Evolutionary conservation across 768 basidiomycete genomes (phyloP), one percentile per base, ranked within the genome.

Genomic region (Strobilomyces confusus): DNA sequence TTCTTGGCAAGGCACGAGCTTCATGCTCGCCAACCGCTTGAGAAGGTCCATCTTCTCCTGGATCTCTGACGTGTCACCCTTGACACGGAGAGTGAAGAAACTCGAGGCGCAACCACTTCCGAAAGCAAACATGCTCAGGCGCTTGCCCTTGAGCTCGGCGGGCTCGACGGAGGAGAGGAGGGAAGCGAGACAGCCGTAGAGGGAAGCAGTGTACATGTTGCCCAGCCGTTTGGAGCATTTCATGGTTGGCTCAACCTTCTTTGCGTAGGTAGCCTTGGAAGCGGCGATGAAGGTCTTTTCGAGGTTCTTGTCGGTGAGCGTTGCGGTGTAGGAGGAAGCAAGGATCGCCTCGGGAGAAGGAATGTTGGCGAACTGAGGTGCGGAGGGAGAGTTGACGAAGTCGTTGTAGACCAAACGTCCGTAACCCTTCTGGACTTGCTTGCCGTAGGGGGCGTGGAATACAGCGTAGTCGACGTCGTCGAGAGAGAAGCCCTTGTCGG

Each of bases 371-470:
- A 87, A 92, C 49, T 78, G 79, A 36, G 91, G 74, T 34, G 79
- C 76, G 9, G 77, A 73, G 30, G 97, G 91, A 68, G 83, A 79
- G 56, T 83, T 72, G 63, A 94, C 75, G 79, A 95, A 99, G 76
- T 99, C 97, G 71, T 94, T 90, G 77, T 82, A 94, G 65, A 86
- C 76, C 68, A 98, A 76, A 52, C 97, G 90, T 34, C 91, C 95
- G 69, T 95, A 87, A 41, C 92, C 94, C 75, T 98, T 99, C 71
- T 97, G 89, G 49, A 97, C 95, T 69, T 97, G 90, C 77, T 99
- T 99, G 76, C 97, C 95, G 72, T 98, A 99, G 0, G 97, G 97
- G 54, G 87, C 88, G 79, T 99, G 97, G 84, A 98, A 95, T 63
- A 95, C 84, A 59, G 88, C 80, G 69, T 92, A 98, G 75, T 98